A percentile compares a stretch with the other conserved stretches of the same genome.
Conservation (phyloP, 2,329 filamentous ascomycete genomes). For the Fusarium lyarnte region DNA sequence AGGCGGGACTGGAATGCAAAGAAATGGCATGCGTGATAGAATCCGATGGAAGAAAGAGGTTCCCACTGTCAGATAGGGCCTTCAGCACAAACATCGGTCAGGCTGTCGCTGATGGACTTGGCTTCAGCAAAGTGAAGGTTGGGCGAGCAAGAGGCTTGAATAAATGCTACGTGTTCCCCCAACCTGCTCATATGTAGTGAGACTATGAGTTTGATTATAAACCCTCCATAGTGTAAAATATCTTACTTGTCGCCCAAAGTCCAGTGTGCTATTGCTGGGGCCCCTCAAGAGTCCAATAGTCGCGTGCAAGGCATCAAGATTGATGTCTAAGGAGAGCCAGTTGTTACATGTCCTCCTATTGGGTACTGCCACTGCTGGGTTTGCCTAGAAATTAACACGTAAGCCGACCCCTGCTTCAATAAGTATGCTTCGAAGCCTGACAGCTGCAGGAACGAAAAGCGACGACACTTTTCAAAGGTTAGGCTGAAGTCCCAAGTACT, state of each 20-base stretch:
- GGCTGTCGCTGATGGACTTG: not conserved
- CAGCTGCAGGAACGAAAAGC: no score
- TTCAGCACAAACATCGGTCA: not conserved
- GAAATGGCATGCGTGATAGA: no score
- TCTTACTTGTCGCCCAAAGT: not conserved
- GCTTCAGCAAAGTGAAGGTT: not conserved
- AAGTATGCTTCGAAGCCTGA: not conserved
- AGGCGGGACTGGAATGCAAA: no score
- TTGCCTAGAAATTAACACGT: not conserved
- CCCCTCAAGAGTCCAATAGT: rapidly evolving
- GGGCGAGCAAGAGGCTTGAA: not conserved
- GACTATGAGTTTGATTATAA: rapidly evolving
- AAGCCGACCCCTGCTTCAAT: rapidly evolving
- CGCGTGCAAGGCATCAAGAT: rapidly evolving
- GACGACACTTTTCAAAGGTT: no score
- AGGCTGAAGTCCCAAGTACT: no score
- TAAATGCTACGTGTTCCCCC: not conserved
- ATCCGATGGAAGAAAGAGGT: no score
- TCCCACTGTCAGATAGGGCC: no score
- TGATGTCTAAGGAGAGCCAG: not conserved
- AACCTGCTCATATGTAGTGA: not conserved
- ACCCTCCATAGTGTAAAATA: rapidly evolving
- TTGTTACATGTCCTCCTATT: not conserved
- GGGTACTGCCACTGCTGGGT: not conserved
- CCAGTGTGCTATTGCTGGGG: not conserved